Evolutionary conservation across 2,329 filamentous ascomycete genomes (phyloP), one percentile per base, ranked within the genome.

Genomic region (Ophiobolus disseminans): DNA sequence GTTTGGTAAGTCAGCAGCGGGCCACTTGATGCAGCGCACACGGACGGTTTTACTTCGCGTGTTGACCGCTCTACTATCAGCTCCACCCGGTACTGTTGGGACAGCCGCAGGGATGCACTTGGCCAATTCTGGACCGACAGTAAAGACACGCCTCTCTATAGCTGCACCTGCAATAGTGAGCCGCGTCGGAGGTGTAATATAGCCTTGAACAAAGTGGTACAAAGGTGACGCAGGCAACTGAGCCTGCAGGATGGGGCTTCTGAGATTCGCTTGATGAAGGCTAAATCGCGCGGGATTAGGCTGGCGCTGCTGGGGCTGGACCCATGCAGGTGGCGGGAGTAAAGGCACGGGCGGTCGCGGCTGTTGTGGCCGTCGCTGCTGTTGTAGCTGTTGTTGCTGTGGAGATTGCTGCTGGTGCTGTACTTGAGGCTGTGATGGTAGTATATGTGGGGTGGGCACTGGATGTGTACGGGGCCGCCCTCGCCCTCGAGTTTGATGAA

Each of bases 31-130:
- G 63, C 88, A 88, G 8, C 90, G 86, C 17, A 96, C 63, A 13
- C 91, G 87, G 63, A 87, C 86, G 26, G 84, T 80, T 4, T 82
- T 71, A 40, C 82, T 84, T 4, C 82, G 82, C 49, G 84, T 75
- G 14, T 69, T 74, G 61, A 75, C 77, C 20, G 39, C 54, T 45
- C 69, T 73, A 32, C 45, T 60, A 17, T 50, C 39, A 5, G 68
- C 66, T 32, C 68, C 54, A 2, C 74, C 68, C 28, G 57, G 20
- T 40, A 43, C 9, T 14, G 58, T 36, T 31, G 42, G 54, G 7
- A 70, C 53, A 30, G 74, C 66, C 11, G 53, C 60, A 4, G 76
- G 69, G 5, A 85, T 60, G 4, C 55, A 66, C 5, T 45, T 53
- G 16, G 75, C 55, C 2, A 76, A 2, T 72, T 66, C 3, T 66